phyloP scores from a whole-genome alignment of 2,329 filamentous ascomycete genomes.

The Fusarium sp. region DNA sequence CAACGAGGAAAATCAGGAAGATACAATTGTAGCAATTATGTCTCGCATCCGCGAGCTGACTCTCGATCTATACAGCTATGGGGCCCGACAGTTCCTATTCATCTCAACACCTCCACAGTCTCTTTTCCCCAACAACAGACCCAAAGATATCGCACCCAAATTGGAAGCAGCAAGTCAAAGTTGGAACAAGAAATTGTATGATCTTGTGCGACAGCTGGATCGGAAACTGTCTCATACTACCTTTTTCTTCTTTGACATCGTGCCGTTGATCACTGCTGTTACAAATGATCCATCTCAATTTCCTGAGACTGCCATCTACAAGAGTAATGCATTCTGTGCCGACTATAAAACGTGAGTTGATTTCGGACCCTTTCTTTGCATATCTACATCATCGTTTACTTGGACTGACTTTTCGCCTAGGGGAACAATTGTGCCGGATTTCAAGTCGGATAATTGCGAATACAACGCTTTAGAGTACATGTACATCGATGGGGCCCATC shows the following conservation, averaged over 20 bases:
- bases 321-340: constrained; percentile 4
- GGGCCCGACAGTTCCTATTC: constrained; percentile 18
- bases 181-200: not conserved
- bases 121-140: constrained; percentile 15
- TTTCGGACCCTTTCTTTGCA: too few species aligned
- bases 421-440: too few species aligned
- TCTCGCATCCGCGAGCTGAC: not conserved
- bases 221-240: not conserved
- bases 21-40: not conserved
- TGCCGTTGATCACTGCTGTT: not conserved
- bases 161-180: not conserved
- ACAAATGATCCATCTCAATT: constrained; percentile 5
- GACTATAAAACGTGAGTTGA: constrained; percentile 21
- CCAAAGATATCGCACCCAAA: constrained; percentile 6
- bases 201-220: not conserved
- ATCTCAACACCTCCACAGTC: constrained; percentile 21
- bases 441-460: too few species aligned
- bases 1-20: not conserved
- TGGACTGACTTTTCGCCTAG: too few species aligned
- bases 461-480: too few species aligned
- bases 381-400: too few species aligned
- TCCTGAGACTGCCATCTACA: constrained; percentile 2
- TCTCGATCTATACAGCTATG: not conserved
- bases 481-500: too few species aligned
- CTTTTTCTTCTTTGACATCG: constrained; percentile 19